These are phyloP conservation scores for Polytrichum commune DNA, from an alignment of 225 moss, liverwort and hornwort genomes.

Conservation along the genomic window DNA sequence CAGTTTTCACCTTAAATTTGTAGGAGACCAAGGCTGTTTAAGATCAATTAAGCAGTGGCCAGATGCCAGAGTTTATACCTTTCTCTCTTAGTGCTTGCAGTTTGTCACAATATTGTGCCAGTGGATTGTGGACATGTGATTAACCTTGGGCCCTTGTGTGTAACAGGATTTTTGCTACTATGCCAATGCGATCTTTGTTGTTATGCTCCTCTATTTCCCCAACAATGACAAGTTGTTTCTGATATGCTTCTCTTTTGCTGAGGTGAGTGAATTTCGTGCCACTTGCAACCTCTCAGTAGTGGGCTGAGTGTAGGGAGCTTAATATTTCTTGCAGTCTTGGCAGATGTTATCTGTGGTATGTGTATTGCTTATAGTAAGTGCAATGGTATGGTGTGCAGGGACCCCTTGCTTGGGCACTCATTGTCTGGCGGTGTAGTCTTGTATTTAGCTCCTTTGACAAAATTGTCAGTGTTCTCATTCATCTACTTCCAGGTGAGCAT, in stretches of 20 bases:
- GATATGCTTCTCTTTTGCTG: constrained; percentile 69
- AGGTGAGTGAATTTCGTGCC: constrained; percentile 23
- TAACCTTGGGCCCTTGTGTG: too few species aligned
- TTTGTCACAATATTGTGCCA: too few species aligned
- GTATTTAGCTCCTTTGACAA: constrained; percentile 71
- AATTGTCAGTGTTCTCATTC: constrained; percentile 64
- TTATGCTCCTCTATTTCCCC: constrained; percentile 61
- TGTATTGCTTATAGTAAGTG: neutral
- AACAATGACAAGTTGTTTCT: constrained; percentile 69
- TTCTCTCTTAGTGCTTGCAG: too few species aligned
- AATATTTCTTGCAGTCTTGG: neutral
- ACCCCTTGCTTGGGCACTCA: constrained; percentile 70
- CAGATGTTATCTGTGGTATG: neutral
- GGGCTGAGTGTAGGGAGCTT: neutral
- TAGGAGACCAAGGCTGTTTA: too few species aligned
- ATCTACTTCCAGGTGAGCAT: constrained; percentile 55
- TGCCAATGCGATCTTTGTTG: constrained; percentile 67
- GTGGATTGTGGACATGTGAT: too few species aligned
- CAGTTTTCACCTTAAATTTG: too few species aligned
- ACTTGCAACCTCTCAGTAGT: neutral
- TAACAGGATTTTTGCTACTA: constrained; percentile 71
- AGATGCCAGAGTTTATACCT: too few species aligned
- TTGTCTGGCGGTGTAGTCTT: constrained; percentile 72
- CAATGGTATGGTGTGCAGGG: constrained; percentile 28
- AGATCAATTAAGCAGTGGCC: too few species aligned